Evolutionary conservation across 2,329 filamentous ascomycete species (phyloP), one percentile per base, ranked within the genome.

Genomic region (Anthostomella pinea): DNA sequence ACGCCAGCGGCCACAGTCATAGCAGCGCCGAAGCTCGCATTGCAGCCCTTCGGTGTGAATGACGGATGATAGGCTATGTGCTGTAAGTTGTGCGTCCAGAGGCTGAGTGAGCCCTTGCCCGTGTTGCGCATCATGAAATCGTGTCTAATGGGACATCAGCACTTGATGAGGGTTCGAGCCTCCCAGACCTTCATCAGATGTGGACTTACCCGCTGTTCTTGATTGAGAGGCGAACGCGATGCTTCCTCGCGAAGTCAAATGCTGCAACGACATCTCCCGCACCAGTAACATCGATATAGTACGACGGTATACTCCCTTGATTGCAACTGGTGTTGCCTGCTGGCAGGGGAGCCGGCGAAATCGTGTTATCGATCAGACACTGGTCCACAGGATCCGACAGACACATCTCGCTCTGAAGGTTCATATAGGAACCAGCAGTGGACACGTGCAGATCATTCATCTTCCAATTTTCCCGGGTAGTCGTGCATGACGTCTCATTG

Each of bases 401-500:
- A 33, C 56, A 58, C 11, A 51, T 42, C 20, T 57, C 53, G 27
- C 50, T 49, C 30, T 59, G 57, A 16, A 49, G 35, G 31, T 54
- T 57, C 50, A 56, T 55, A 24, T 50, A 57, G 11, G 39, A 45
- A n/a, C 46, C 48, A n/a, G 50, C 43, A 24, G 45, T 45, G 23
- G 51, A 43, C 5, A 43, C 38, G 20, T 53, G 53, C n/a, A 55
- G 46, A 3, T 25, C 32, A 7, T 49, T 45, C 8, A 36, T 44
- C 8, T 41, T 49, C 36, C 55, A 59, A 21, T 52, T 43, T 6
- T 42, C 38, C 20, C 53, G 49, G 17, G 57, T 40, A 7, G 30
- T 33, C 3, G 47, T 33, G 29, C 56, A 59, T 21, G 43, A 27
- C n/a, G 30, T 23, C 24, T 48, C 38, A 33, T 58, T 41, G 3